Base-by-base conservation (phyloP, 768 basidiomycete genomes). In the Coprinopsis marcescibilis region DNA sequence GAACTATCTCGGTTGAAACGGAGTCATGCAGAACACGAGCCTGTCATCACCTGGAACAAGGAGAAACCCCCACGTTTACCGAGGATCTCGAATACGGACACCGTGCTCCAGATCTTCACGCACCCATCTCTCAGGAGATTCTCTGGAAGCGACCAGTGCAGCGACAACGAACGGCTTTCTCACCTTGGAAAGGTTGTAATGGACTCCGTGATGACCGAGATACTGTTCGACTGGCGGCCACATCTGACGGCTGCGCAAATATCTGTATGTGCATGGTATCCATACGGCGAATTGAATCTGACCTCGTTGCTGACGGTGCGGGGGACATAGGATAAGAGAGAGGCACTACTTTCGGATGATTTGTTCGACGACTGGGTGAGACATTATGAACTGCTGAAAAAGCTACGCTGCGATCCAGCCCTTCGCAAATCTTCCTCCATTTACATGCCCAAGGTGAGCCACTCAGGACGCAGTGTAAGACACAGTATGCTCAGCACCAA, bases 21-120 rank as follows among this genome's bases (percentile, higher is more conserved):
- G 33, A 35, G 42, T n/a, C 32, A 27, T 4, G 26, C 26, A 29
- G 42, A 27, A 23, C 23, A 4, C 24, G 39, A 20, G 43, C 23
- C 27, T 37, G 23, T 12, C 4, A 36, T 38, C 36, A 30, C 26
- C 13, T 49, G 43, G 35, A 35, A 49, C 32, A 25, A 27, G 13
- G 21, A 33, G 8, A 24, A 4, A 3, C 42, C 48, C 4, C 48
- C 48, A 8, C 2, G 24, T n/a, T 25, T 49, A 20, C 54, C 63
- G 21, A 52, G 34, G n/a, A 50, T 62, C 46, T 58, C 66, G 77
- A 40, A 50, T 48, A 67, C 68, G 24, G 77, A 82, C 42, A 65
- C 78, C 29, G 66, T 80, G 53, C 73, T 88, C 43, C 76, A 83
- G 54, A 80, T 85, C 43, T 86, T 76, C 55, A 85, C 83, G 11